Evolutionary conservation across 331 rosid genomes (phyloP).

Genomic region (Malus hybrid): DNA sequence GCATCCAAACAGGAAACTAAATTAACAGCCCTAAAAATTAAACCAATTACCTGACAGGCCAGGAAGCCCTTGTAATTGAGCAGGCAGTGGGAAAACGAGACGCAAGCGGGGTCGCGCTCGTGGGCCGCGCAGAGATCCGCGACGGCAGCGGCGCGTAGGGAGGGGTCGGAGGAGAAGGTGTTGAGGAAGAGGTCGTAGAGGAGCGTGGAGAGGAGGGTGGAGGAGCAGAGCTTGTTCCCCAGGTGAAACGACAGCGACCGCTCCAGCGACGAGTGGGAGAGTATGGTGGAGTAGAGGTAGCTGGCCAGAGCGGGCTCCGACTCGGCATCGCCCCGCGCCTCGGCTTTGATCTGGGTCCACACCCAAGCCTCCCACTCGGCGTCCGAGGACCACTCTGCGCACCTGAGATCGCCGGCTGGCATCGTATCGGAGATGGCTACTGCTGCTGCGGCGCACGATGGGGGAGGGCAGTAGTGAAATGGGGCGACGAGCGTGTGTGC

Average conservation of each 20-base stretch:
- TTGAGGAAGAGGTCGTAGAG: slow-evolving; percentile 85
- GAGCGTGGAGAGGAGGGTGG: slow-evolving; percentile 87
- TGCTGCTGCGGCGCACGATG: not conserved
- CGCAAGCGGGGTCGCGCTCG: slow-evolving; percentile 82
- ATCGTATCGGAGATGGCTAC: slow-evolving; percentile 2
- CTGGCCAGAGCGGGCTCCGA: slow-evolving; percentile 93
- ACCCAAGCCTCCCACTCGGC: slow-evolving; percentile 49
- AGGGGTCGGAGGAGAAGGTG: slow-evolving; percentile 57
- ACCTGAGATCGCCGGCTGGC: slow-evolving; percentile 56
- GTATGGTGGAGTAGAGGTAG: slow-evolving; percentile 87
- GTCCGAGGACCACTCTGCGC: not conserved
- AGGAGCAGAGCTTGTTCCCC: slow-evolving; percentile 90
- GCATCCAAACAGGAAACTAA: not conserved
- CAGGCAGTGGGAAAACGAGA: slow-evolving; percentile 81
- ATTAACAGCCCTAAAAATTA: not conserved
- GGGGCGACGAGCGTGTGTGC: not conserved
- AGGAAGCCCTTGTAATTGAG: slow-evolving; percentile 92
- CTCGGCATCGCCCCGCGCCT: slow-evolving; percentile 85
- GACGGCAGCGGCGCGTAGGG: slow-evolving; percentile 59
- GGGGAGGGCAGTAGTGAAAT: not conserved
- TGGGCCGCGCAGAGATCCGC: slow-evolving; percentile 83
- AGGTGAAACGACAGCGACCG: slow-evolving; percentile 82
- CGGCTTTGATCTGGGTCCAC: slow-evolving; percentile 73
- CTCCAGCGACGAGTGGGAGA: slow-evolving; percentile 71
- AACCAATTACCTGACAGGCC: slow-evolving; percentile 63